Base-by-base conservation (phyloP, 805 yeast genomes). In the Millerozyma acaciae region DNA sequence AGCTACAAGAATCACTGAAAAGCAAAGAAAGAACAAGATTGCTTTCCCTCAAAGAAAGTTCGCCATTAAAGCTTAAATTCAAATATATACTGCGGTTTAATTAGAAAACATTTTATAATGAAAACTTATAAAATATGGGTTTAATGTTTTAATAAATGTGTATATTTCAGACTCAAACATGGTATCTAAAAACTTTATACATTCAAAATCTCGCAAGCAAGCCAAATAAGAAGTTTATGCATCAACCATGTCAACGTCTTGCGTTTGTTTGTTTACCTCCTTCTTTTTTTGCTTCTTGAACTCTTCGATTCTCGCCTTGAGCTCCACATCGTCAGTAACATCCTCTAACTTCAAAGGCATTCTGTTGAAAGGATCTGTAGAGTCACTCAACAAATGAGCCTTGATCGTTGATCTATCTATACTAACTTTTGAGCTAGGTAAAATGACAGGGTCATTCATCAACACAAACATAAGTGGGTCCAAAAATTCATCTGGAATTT, bases 21-120 rank as follows among this genome's bases (percentile, higher is more conserved):
- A 84, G 79, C 87, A 89, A 67, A 78, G 77, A 73, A 93, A 93
- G 89, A 81, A 77, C 74, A 78, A 78, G 63, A 77, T 79, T 62
- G 95, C 97, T 73, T 88, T 82, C 95, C 97, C 99, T 70, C 89
- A 83, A 76, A 88, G 95, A 82, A 84, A 84, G 75, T 93, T 76
- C 75, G 97, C 97, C 69, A 84, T 93, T 78, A 90, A 89, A 83
- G 97, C 96, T 76, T 90, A 84, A 80, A 50, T 39, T 40, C 33
- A 22, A 20, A 18, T 28, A 19, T 5, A 20, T 16, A 20, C 25
- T 28, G 30, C 27, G n/a, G n/a, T n/a, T 35, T 20, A 20, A 30
- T 24, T 32, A 32, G 33, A 33, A 19, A 29, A 21, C 15, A 24
- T 27, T 18, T 33, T 33, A 31, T 34, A 32, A 34, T 30, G 29